A percentile compares a stretch with the other conserved stretches of the same genome.
Conservation (phyloP, 331 rosid genomes). For the Phaseolus coccineus region DNA sequence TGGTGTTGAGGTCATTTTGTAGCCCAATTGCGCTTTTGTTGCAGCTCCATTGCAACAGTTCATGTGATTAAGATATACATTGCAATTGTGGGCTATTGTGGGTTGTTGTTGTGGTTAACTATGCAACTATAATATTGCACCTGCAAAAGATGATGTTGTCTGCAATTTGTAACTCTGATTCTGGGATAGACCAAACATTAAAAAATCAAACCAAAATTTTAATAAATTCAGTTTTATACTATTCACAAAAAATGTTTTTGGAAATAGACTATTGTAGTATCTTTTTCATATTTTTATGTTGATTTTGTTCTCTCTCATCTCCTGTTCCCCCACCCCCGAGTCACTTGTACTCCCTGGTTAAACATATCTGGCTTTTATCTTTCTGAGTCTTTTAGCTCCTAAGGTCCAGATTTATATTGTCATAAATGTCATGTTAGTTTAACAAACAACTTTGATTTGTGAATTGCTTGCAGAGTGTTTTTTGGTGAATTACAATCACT, state of each 20-base stretch:
- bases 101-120: no score
- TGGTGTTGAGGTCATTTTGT: no score
- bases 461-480: slow-evolving; percentile 70
- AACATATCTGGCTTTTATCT: slow-evolving; percentile 34
- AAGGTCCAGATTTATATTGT: slow-evolving; percentile 32
- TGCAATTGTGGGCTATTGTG: no score
- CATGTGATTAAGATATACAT: no score
- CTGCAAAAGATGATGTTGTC: no score
- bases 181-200: not conserved
- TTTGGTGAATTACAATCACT: slow-evolving; percentile 66
- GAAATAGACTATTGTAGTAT: not conserved
- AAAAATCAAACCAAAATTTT: not conserved
- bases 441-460: slow-evolving; percentile 30
- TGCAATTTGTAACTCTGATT: no score
- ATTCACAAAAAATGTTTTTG: slow-evolving; percentile 8
- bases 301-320: not conserved
- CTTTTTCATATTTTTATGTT: not conserved
- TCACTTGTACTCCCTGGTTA: slow-evolving; percentile 16
- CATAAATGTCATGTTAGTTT: not conserved
- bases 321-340: not conserved
- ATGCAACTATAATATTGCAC: no score
- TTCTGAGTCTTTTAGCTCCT: slow-evolving; percentile 34
- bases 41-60: no score
- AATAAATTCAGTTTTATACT: not conserved
- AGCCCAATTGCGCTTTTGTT: no score